phyloP scores from a whole-genome alignment of 1,139 yeast genomes.

The Yamadazyma buinensis region DNA sequence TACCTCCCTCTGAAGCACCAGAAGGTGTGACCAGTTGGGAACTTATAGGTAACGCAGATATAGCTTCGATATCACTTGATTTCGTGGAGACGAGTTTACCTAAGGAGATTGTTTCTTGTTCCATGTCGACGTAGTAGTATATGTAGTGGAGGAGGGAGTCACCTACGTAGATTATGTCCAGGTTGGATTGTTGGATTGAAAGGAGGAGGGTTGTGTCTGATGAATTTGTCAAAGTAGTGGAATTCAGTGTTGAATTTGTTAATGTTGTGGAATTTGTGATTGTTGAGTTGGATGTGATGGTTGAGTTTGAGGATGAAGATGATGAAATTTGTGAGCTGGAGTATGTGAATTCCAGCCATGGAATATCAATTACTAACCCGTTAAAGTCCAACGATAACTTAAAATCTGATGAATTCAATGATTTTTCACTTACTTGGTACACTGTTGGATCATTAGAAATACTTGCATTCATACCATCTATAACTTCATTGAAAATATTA shows the following conservation, averaged over 20 bases:
- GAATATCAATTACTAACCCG: neutral
- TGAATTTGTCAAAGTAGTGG: neutral
- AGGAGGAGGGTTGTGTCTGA: neutral
- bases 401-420: neutral
- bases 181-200: neutral
- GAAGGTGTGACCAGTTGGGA: conserved; percentile 1
- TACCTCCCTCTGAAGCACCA: conserved; percentile 3
- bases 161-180: neutral
- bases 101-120: conserved; percentile 1
- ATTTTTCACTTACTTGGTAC: neutral
- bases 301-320: neutral
- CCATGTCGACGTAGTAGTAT: conserved; percentile 3
- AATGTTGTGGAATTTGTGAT: neutral
- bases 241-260: neutral
- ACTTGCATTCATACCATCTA: neutral
- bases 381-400: neutral
- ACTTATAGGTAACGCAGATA: neutral
- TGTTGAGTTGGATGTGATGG: neutral
- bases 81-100: neutral
- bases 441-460: neutral
- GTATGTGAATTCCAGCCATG: conserved; percentile 1
- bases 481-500: neutral
- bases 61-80: neutral
- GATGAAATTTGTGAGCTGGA: neutral
- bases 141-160: conserved; percentile 1